phyloP scores from a whole-genome alignment of 2,329 filamentous ascomycete genomes.

The Neofusicoccum umdonicola region DNA sequence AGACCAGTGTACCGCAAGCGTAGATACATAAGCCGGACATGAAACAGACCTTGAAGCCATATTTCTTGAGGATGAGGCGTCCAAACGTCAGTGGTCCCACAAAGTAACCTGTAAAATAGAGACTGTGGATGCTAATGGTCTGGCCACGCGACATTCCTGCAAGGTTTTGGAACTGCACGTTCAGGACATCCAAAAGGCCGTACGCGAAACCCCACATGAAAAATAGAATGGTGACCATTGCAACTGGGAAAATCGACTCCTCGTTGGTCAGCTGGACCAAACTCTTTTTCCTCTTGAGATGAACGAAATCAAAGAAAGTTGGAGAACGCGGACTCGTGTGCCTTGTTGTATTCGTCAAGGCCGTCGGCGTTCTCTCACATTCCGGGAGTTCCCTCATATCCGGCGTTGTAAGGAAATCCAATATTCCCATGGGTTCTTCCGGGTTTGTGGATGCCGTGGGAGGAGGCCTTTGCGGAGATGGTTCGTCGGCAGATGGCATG shows the following conservation, averaged over 20 bases:
- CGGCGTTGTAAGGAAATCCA: slow-evolving; percentile 55
- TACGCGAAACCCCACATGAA: slow-evolving; percentile 91
- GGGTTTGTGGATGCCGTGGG: slow-evolving; percentile 19
- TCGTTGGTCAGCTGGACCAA: slow-evolving; percentile 62
- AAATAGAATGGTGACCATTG: slow-evolving; percentile 76
- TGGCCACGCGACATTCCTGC: slow-evolving; percentile 61
- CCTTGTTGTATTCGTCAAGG: slow-evolving; percentile 39
- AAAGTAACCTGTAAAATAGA: slow-evolving; percentile 72
- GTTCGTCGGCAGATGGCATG: background rate
- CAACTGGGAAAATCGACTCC: slow-evolving; percentile 70
- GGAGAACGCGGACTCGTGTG: slow-evolving; percentile 36
- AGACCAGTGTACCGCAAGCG: slow-evolving; percentile 59
- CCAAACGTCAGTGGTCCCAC: slow-evolving; percentile 69
- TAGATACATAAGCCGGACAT: slow-evolving; percentile 62
- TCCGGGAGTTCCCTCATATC: slow-evolving; percentile 38
- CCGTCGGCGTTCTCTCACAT: slow-evolving; percentile 32
- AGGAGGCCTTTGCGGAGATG: background rate
- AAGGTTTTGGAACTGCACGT: slow-evolving; percentile 65
- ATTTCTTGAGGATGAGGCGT: slow-evolving; percentile 53
- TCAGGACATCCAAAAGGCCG: slow-evolving; percentile 78
- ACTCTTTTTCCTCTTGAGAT: slow-evolving; percentile 63
- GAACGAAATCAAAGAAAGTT: slow-evolving; percentile 74
- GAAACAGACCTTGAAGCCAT: slow-evolving; percentile 63
- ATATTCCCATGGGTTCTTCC: slow-evolving; percentile 41
- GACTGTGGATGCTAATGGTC: slow-evolving; percentile 65